A percentile compares a stretch with the other conserved stretches of the same genome.
These are phyloP conservation scores for Oryza rufipogon DNA, from an alignment of 176 grass and related monocot species.

Conservation along the genomic window DNA sequence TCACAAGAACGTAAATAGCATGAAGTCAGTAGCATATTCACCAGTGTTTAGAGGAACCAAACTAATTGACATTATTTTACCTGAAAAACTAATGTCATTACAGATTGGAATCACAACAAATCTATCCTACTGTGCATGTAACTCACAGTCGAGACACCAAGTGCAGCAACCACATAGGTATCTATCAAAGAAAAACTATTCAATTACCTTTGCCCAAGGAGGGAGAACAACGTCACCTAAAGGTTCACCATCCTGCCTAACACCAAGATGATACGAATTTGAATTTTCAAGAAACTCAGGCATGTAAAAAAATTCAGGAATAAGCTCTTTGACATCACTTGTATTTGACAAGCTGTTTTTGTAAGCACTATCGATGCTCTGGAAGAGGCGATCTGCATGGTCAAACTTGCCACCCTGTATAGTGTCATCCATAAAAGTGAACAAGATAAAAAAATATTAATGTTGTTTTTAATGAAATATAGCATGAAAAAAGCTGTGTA, in stretches of 20 bases:
- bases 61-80: background rate
- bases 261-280: conserved; percentile 88
- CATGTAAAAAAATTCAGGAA: conserved; percentile 99
- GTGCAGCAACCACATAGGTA: conserved; percentile 11
- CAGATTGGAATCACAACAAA: background rate
- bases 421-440: conserved; percentile 25
- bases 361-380: conserved; percentile 89
- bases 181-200: conserved; percentile 16
- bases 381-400: conserved; percentile 95
- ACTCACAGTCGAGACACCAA: conserved; percentile 13
- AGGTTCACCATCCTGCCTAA: conserved; percentile 96
- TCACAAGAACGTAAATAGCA: background rate
- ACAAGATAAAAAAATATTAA: conserved; percentile 35
- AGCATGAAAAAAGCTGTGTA: conserved; percentile 25
- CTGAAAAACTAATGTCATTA: conserved; percentile 15
- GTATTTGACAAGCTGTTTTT: conserved; percentile 95
- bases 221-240: conserved; percentile 90
- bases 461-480: background rate
- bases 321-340: conserved; percentile 97
- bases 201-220: conserved; percentile 90
- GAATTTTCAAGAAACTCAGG: conserved; percentile 93
- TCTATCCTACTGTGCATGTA: conserved; percentile 23
- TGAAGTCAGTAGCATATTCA: background rate
- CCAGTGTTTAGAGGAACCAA: background rate
- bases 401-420: conserved; percentile 94